These are phyloP conservation scores for Epichloe sylvatica DNA, from an alignment of 2,329 filamentous ascomycete species.

Conservation along the genomic window DNA sequence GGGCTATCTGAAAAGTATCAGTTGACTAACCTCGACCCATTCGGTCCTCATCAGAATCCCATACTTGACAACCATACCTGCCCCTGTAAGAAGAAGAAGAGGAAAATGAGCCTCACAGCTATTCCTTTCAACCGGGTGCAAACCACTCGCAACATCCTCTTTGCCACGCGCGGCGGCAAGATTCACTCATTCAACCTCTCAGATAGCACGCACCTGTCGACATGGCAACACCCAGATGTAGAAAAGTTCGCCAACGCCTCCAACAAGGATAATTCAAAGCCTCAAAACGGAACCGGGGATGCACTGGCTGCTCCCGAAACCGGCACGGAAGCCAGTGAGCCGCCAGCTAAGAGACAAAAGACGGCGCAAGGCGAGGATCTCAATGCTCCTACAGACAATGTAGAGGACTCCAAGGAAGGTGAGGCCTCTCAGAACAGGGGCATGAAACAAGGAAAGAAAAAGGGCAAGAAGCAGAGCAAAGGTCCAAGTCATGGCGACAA, in stretches of 20 bases:
- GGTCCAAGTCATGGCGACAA: constrained; percentile 9
- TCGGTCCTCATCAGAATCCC: neutral
- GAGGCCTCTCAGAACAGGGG: constrained; percentile 7
- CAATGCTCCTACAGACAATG: neutral
- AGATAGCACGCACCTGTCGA: constrained; percentile 43
- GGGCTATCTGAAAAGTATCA: neutral
- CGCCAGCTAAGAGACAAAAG: constrained; percentile 24
- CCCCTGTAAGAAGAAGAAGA: neutral
- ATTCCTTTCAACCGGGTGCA: constrained; percentile 54
- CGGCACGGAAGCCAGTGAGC: constrained; percentile 15
- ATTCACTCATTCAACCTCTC: constrained; percentile 52
- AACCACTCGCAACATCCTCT: constrained; percentile 41
- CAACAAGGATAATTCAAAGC: constrained; percentile 11
- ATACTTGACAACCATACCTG: neutral
- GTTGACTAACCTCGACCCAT: neutral
- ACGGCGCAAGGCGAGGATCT: constrained; percentile 14
- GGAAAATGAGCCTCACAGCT: constrained; percentile 3
- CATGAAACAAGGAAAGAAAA: constrained; percentile 12
- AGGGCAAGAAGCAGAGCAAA: constrained; percentile 18
- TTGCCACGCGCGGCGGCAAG: constrained; percentile 60
- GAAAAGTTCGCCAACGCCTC: constrained; percentile 17
- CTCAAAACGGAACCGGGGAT: constrained; percentile 2
- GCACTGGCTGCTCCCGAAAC: constrained; percentile 7
- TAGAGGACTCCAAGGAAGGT: constrained; percentile 5
- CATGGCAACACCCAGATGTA: constrained; percentile 43